Conservation (phyloP, 148 eudicot genomes). For the Arctostaphylos glauca region DNA sequence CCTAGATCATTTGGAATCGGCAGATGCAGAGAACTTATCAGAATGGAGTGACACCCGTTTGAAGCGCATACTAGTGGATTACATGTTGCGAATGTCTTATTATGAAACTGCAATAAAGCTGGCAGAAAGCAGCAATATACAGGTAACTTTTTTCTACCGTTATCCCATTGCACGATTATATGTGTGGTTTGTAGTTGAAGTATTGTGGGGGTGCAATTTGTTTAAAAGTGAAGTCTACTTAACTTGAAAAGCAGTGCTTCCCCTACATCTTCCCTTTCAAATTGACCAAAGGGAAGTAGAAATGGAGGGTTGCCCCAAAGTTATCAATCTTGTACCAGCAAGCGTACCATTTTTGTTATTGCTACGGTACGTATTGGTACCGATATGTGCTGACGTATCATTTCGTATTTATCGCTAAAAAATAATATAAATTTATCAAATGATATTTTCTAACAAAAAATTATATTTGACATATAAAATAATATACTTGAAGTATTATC, state of each 20-base stretch:
- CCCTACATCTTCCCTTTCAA: not conserved
- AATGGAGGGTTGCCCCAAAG: too few relatives aligned
- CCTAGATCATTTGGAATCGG: constrained; percentile 83
- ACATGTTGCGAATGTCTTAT: constrained; percentile 96
- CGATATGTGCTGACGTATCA: too few relatives aligned
- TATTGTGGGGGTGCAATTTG: not conserved
- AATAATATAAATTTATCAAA: too few relatives aligned
- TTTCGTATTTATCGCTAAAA: too few relatives aligned
- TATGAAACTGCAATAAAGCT: constrained; percentile 79
- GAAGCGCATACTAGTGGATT: constrained; percentile 90
- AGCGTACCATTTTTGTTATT: too few relatives aligned
- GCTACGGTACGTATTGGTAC: too few relatives aligned
- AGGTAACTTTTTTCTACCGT: constrained; percentile 36
- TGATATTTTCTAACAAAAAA: too few relatives aligned
- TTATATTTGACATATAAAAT: too few relatives aligned
- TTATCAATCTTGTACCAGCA: too few relatives aligned
- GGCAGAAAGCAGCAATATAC: constrained; percentile 70
- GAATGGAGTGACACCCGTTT: constrained; percentile 73
- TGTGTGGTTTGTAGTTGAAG: not conserved
- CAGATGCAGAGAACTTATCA: constrained; percentile 56
- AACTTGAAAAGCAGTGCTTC: not conserved
- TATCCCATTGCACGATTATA: not conserved
- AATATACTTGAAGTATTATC: too few relatives aligned
- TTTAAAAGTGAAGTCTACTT: not conserved
- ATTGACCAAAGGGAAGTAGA: not conserved